These are phyloP conservation scores for Mycena indigotica DNA, from an alignment of 768 basidiomycete genomes.

Conservation along the genomic window DNA sequence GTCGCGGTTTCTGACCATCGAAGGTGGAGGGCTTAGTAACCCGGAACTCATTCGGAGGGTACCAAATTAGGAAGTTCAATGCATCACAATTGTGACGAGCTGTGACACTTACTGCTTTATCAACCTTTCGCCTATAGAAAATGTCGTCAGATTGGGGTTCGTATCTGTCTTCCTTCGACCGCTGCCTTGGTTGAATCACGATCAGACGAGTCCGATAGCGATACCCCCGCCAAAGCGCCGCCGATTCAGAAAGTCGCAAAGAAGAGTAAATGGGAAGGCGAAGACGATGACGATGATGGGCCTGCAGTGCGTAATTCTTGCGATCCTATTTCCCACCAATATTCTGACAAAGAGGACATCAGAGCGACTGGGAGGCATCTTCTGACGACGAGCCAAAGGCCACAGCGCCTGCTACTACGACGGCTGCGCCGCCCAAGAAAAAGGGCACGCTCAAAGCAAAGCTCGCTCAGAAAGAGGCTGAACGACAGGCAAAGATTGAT, in stretches of 20 bases:
- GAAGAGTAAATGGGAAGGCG: constrained; percentile 76
- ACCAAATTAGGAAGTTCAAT: no score
- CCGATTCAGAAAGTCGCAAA: constrained; percentile 26
- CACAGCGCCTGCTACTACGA: constrained; percentile 41
- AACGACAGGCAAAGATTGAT: constrained; percentile 55
- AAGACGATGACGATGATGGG: constrained; percentile 83
- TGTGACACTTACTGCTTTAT: constrained; percentile 7
- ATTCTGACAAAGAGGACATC: constrained; percentile 9
- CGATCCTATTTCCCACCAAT: no score
- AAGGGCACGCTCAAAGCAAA: constrained; percentile 92
- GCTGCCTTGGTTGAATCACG: neutral
- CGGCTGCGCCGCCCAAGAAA: constrained; percentile 79
- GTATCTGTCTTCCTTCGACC: neutral
- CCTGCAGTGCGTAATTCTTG: constrained; percentile 83
- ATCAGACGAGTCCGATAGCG: constrained; percentile 42
- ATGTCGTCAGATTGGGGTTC: constrained; percentile 7
- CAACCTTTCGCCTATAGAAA: no score
- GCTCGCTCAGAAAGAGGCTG: constrained; percentile 88
- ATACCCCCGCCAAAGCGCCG: constrained; percentile 30
- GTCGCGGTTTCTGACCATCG: no score
- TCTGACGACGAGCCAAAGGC: constrained; percentile 70
- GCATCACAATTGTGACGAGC: neutral
- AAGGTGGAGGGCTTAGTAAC: no score
- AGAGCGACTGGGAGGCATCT: constrained; percentile 97
- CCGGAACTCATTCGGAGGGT: no score